A percentile compares a stretch with the other conserved stretches of the same genome.
Conservation (phyloP, 805 yeast genomes). For the Ascoidea rubescens region DNA sequence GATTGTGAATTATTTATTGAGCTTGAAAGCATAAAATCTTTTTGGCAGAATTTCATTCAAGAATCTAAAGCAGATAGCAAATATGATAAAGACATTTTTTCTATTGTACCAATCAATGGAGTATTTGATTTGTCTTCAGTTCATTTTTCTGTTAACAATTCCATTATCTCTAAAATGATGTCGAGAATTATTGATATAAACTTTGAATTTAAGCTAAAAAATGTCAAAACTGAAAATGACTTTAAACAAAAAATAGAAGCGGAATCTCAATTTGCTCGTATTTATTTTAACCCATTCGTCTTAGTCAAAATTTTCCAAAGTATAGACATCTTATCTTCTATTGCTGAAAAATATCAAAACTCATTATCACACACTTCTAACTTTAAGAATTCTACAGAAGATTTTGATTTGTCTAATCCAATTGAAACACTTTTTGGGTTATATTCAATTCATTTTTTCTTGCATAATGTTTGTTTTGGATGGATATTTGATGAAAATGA, state of each 20-base stretch:
- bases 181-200: conserved; percentile 32
- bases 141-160: conserved; percentile 2
- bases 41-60: not conserved
- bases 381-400: not conserved
- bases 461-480: conserved; percentile 60
- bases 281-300: conserved; percentile 41
- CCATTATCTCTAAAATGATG: conserved; percentile 1
- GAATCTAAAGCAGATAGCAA: too few relatives aligned
- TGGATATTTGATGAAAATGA: conserved; percentile 46
- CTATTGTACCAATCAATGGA: not conserved
- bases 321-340: conserved; percentile 14
- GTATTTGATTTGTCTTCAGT: conserved; percentile 1
- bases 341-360: not conserved
- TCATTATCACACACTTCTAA: conserved; percentile 8
- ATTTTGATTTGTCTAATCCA: not conserved
- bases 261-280: conserved; percentile 42
- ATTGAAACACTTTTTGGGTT: conserved; percentile 15
- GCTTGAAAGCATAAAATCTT: not conserved
- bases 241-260: conserved; percentile 35
- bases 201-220: conserved; percentile 27
- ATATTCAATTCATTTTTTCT: conserved; percentile 41
- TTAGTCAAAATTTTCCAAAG: conserved; percentile 26
- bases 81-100: too few relatives aligned
- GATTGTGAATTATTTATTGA: not conserved
- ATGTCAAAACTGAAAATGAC: conserved; percentile 18